Evolutionary conservation across 305 asterid genomes (phyloP).

Genomic region (Fraxinus nigra): DNA sequence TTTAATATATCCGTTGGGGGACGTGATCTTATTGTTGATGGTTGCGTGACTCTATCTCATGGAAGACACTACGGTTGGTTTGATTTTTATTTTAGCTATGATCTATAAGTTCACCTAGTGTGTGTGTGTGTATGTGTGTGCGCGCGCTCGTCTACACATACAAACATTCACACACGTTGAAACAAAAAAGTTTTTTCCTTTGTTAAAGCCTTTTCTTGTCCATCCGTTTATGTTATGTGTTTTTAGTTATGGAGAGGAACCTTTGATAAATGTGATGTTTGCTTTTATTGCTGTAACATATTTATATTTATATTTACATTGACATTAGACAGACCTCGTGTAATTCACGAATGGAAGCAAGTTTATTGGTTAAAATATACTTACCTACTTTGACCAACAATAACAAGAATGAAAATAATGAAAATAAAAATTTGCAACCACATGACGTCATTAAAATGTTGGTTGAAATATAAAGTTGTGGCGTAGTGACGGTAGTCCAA

Average conservation of each 20-base stretch:
- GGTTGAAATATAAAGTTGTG: not conserved
- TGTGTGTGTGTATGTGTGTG: not conserved
- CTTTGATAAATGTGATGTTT: slow-evolving; percentile 13
- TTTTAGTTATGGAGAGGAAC: slow-evolving; percentile 15
- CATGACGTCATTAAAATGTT: not conserved
- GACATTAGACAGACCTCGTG: slow-evolving; percentile 1
- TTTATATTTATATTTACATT: slow-evolving; percentile 8
- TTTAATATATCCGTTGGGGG: slow-evolving; percentile 95
- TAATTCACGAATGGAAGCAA: slow-evolving; percentile 18
- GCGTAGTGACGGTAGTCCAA: not conserved
- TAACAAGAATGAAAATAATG: not conserved
- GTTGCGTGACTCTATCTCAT: slow-evolving; percentile 72
- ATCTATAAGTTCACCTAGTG: not conserved
- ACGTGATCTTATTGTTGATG: slow-evolving; percentile 91
- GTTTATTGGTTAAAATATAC: not conserved
- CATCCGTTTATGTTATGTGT: slow-evolving; percentile 9
- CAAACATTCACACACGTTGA: not conserved
- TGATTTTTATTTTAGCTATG: slow-evolving; percentile 25
- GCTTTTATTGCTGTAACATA: slow-evolving; percentile 3
- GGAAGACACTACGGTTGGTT: slow-evolving; percentile 96
- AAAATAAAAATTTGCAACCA: not conserved
- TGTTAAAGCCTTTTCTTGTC: slow-evolving; percentile 1
- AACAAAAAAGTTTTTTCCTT: not conserved
- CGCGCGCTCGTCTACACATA: not conserved
- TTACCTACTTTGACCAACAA: not conserved